phyloP scores from a whole-genome alignment of 106 monocot genomes.

The Gastrodia elata region DNA sequence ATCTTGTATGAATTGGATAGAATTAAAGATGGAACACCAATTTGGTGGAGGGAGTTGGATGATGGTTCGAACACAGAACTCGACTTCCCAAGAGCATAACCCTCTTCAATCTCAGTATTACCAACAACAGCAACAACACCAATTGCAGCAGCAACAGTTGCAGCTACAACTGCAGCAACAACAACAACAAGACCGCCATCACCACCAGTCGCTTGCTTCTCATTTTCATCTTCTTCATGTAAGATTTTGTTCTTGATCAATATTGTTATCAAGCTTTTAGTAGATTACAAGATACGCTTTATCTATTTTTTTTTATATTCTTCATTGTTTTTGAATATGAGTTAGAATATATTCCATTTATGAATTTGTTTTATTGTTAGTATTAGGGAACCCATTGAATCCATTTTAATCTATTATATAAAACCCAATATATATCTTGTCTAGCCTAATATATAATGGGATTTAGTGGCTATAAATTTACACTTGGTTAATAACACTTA shows the following conservation, averaged over 20 bases:
- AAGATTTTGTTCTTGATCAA: neutral
- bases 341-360: neutral
- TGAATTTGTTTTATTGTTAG: neutral
- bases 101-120: constrained; percentile 8
- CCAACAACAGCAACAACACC: neutral
- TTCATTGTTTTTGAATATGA: neutral
- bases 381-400: neutral
- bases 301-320: neutral
- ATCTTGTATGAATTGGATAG: neutral
- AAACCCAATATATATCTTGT: too few species aligned
- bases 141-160: neutral
- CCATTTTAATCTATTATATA: too few species aligned
- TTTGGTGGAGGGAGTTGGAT: constrained; percentile 40
- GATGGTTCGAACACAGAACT: constrained; percentile 39
- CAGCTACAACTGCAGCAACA: neutral
- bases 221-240: constrained; percentile 50
- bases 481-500: too few species aligned
- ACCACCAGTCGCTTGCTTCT: constrained; percentile 41
- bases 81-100: constrained; percentile 14
- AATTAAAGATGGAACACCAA: constrained; percentile 30
- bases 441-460: too few species aligned
- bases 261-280: neutral
- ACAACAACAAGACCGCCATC: constrained; percentile 28
- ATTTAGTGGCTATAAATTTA: too few species aligned
- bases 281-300: neutral